A percentile compares a stretch with the other conserved stretches of the same genome.
Evolutionary conservation across 768 basidiomycete species (phyloP).

Genomic region (Tremella fuciformis): DNA sequence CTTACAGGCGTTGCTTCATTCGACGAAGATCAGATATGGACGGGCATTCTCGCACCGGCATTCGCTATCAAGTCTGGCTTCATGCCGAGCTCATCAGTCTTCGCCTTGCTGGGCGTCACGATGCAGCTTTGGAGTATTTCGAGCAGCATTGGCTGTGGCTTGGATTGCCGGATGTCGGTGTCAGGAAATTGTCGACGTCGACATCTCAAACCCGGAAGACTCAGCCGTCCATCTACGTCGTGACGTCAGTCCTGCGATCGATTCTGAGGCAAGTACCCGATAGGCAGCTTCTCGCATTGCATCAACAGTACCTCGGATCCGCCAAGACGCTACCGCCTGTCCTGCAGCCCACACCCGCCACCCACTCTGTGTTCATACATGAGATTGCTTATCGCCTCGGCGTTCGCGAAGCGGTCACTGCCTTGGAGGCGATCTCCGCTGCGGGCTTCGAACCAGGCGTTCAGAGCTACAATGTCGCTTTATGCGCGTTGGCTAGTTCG

Average conservation of each 20-base stretch:
- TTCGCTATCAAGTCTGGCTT: not conserved
- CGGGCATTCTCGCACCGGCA: no score
- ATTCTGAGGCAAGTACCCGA: not conserved
- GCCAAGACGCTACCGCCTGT: not conserved
- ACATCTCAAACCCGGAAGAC: not conserved
- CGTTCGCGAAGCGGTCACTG: not conserved
- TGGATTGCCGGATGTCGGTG: not conserved
- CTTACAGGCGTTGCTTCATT: not conserved
- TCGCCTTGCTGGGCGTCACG: not conserved
- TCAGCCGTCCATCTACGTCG: constrained; percentile 4
- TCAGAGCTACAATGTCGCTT: constrained; percentile 1
- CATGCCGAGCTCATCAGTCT: constrained; percentile 5
- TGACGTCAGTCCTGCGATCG: not conserved
- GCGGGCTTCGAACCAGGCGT: not conserved
- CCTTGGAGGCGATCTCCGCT: not conserved
- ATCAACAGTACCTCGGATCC: not conserved
- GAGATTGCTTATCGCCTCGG: constrained; percentile 2
- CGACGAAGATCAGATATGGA: not conserved
- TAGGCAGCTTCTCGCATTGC: not conserved
- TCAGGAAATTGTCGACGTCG: not conserved
- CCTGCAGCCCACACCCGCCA: not conserved
- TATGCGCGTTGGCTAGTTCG: not conserved
- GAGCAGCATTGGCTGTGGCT: not conserved
- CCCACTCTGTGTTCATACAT: not conserved
- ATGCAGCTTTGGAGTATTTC: not conserved